phyloP scores from a whole-genome alignment of 176 grass and related monocot genomes.

The bread wheat (Triticum aestivum) region DNA sequence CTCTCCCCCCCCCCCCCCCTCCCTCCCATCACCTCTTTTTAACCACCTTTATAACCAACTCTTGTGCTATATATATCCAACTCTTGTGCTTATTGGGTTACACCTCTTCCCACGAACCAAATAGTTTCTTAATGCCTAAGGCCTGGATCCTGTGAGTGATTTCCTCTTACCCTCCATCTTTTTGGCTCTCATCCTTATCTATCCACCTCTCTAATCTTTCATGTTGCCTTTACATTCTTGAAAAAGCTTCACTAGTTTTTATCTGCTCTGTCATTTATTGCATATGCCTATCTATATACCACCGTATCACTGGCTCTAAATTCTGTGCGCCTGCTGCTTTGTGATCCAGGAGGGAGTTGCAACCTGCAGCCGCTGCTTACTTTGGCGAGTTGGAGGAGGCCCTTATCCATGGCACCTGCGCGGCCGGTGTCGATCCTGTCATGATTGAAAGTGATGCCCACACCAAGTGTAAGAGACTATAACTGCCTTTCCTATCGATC shows the following conservation, averaged over 20 bases:
- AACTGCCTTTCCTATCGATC: slow-evolving; percentile 19
- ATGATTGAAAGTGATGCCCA: slow-evolving; percentile 48
- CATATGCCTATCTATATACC: slow-evolving; percentile 12
- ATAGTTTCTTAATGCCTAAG: slow-evolving; percentile 68
- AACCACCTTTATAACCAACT: slow-evolving; percentile 66
- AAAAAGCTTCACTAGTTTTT: slow-evolving; percentile 22
- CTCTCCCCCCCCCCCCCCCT: not conserved
- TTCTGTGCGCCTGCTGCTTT: slow-evolving; percentile 35
- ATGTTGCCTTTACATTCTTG: slow-evolving; percentile 39
- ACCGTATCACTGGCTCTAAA: slow-evolving; percentile 30
- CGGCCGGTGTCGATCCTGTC: slow-evolving; percentile 32
- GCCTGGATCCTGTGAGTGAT: slow-evolving; percentile 51
- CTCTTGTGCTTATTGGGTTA: slow-evolving; percentile 50
- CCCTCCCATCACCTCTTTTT: slow-evolving; percentile 31
- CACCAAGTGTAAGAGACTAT: slow-evolving; percentile 30
- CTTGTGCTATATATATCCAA: not conserved
- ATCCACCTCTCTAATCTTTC: slow-evolving; percentile 51
- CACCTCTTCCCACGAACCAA: slow-evolving; percentile 72
- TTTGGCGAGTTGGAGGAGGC: slow-evolving; percentile 81
- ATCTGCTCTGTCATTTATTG: slow-evolving; percentile 38
- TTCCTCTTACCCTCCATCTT: slow-evolving; percentile 40
- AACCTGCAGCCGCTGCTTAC: slow-evolving; percentile 49
- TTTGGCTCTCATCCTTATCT: slow-evolving; percentile 20
- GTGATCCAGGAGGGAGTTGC: slow-evolving; percentile 41
- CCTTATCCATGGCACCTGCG: slow-evolving; percentile 67